phyloP scores from a whole-genome alignment of 2,329 filamentous ascomycete genomes.

The Exophiala sp. region DNA sequence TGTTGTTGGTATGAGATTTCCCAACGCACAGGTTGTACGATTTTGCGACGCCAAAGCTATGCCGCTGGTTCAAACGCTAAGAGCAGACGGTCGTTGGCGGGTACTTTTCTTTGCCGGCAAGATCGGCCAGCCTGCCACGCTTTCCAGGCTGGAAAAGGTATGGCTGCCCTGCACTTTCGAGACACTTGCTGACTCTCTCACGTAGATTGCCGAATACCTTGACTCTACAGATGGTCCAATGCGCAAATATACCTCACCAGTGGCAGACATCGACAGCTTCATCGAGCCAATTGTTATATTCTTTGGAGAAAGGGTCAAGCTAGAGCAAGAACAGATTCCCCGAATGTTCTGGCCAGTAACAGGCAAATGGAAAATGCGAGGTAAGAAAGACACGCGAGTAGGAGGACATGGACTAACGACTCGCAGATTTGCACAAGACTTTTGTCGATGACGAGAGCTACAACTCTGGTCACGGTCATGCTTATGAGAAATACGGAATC shows the following conservation, averaged over 20 bases:
- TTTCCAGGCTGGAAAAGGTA: conserved; percentile 39
- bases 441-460: conserved; percentile 57
- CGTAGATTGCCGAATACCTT: conserved; percentile 40
- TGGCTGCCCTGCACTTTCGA: conserved; percentile 3
- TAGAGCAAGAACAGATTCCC: conserved; percentile 55
- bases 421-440: conserved; percentile 55
- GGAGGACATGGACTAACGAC: neutral
- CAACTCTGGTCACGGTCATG: conserved; percentile 54
- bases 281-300: conserved; percentile 58
- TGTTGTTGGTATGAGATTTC: conserved; percentile 48
- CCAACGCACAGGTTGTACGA: conserved; percentile 57
- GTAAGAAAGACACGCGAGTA: conserved; percentile 34
- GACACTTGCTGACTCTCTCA: neutral
- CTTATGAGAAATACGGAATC: conserved; percentile 56
- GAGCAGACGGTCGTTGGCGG: conserved; percentile 52
- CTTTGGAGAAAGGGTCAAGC: conserved; percentile 44
- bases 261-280: conserved; percentile 49
- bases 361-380: conserved; percentile 54
- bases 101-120: conserved; percentile 50
- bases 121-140: conserved; percentile 32
- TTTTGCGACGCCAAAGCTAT: conserved; percentile 58
- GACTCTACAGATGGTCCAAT: conserved; percentile 42
- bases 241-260: conserved; percentile 42
- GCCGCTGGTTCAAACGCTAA: conserved; percentile 50
- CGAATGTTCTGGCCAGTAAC: conserved; percentile 55